Evolutionary conservation across 2,329 filamentous ascomycete species (phyloP).

Genomic region (Xylaria multiplex): DNA sequence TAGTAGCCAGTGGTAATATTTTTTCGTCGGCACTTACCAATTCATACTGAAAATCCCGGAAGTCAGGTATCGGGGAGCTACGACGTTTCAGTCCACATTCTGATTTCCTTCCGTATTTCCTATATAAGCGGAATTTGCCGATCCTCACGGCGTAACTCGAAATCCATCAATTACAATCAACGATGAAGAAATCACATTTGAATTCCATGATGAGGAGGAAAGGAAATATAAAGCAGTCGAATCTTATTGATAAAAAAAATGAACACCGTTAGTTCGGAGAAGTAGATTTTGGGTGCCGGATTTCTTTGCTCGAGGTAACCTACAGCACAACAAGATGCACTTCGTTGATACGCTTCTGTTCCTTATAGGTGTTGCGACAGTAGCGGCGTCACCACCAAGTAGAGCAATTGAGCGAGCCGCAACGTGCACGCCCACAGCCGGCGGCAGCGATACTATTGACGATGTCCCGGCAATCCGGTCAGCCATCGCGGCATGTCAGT

Average conservation of each 20-base stretch:
- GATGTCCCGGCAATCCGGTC: slow-evolving; percentile 36
- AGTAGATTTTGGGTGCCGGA: no score
- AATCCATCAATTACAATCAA: slow-evolving; percentile 34
- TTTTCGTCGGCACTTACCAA: no score
- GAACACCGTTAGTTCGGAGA: background rate
- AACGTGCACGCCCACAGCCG: slow-evolving; percentile 27
- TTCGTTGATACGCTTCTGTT: slow-evolving; percentile 7
- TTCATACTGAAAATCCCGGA: background rate
- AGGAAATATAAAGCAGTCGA: background rate
- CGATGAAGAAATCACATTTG: background rate
- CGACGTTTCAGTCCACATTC: slow-evolving; percentile 9
- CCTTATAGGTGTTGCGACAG: slow-evolving; percentile 6
- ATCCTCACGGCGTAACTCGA: slow-evolving; percentile 29
- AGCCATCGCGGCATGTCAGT: slow-evolving; percentile 30
- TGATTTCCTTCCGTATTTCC: slow-evolving; percentile 24
- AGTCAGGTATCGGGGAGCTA: slow-evolving; percentile 2
- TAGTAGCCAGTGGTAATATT: no score
- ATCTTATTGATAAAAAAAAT: background rate
- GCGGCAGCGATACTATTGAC: slow-evolving; percentile 29
- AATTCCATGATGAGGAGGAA: background rate
- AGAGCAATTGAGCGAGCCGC: slow-evolving; percentile 29
- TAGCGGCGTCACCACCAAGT: slow-evolving; percentile 7
- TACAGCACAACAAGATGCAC: slow-evolving; percentile 13
- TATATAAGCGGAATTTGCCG: slow-evolving; percentile 10
- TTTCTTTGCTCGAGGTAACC: background rate